phyloP scores from a whole-genome alignment of 345 rosid species.

The Arabis alpina region DNA sequence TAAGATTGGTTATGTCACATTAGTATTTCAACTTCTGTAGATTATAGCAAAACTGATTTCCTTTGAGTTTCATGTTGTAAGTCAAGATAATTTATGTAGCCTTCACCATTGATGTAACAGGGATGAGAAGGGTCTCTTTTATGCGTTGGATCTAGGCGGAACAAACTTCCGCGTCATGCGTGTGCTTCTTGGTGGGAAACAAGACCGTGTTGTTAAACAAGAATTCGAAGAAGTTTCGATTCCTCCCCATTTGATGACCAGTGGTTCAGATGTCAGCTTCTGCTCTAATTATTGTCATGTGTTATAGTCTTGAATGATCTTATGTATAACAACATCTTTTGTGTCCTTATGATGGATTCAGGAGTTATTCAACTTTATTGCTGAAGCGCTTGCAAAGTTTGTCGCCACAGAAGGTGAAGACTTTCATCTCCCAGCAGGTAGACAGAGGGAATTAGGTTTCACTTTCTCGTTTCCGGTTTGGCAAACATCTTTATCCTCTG shows the following conservation, averaged over 20 bases:
- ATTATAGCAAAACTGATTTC: no score
- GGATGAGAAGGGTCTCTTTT: conserved; percentile 80
- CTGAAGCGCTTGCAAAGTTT: conserved; percentile 73
- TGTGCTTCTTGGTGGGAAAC: conserved; percentile 78
- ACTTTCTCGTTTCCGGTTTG: conserved; percentile 93
- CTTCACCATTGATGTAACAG: conserved; percentile 41
- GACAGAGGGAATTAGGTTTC: conserved; percentile 90
- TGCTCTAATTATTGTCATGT: neutral
- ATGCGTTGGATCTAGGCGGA: conserved; percentile 97
- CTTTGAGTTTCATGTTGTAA: no score
- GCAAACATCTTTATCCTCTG: conserved; percentile 80
- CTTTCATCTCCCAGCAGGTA: conserved; percentile 56
- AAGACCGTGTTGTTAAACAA: conserved; percentile 62
- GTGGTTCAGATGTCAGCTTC: conserved; percentile 65
- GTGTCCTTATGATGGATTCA: conserved; percentile 27
- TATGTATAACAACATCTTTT: neutral
- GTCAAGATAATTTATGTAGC: conserved; percentile 26
- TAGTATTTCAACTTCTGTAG: no score
- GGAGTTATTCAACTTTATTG: conserved; percentile 80
- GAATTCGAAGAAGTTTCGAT: conserved; percentile 85
- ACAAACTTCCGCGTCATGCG: conserved; percentile 95
- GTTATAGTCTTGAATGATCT: conserved; percentile 11
- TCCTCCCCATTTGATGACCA: conserved; percentile 87
- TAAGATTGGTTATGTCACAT: conserved; percentile 1
- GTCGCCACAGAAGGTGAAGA: conserved; percentile 73